These are phyloP conservation scores for Fusarium pseudocircinatum DNA, from an alignment of 2,329 filamentous ascomycete genomes.

Conservation along the genomic window DNA sequence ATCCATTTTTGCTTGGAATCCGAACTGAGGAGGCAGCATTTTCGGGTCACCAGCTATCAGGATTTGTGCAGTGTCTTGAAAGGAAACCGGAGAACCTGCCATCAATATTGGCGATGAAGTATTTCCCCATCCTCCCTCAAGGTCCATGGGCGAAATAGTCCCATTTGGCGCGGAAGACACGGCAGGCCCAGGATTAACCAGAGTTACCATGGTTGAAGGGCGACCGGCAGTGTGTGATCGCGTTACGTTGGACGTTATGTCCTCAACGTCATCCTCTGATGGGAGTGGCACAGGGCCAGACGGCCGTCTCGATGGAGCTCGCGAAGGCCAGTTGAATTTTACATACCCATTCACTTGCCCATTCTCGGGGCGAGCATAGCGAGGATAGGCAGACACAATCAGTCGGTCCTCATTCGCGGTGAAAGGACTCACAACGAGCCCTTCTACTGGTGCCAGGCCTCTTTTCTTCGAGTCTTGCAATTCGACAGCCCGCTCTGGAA, in stretches of 20 bases:
- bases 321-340: conserved; percentile 51
- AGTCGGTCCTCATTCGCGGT: conserved; percentile 45
- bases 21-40: conserved; percentile 45
- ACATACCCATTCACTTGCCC: conserved; percentile 52
- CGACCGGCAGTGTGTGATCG: conserved; percentile 2
- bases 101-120: conserved; percentile 11
- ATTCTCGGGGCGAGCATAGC: conserved; percentile 45
- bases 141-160: conserved; percentile 9
- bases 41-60: conserved; percentile 32
- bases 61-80: conserved; percentile 15
- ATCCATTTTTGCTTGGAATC: conserved; percentile 48
- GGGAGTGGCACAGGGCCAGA: conserved; percentile 8
- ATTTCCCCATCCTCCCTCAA: conserved; percentile 15
- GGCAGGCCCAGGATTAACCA: conserved; percentile 14
- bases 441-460: conserved; percentile 6
- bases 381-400: conserved; percentile 32
- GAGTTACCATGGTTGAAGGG: conserved; percentile 7
- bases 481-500: conserved; percentile 5
- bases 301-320: conserved; percentile 24
- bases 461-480: conserved; percentile 13
- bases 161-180: background rate
- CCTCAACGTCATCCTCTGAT: conserved; percentile 24
- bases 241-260: conserved; percentile 21
- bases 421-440: conserved; percentile 46
- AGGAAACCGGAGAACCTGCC: conserved; percentile 5